Conservation (phyloP, 306 rosid species). For the Albizia julibrissin region DNA sequence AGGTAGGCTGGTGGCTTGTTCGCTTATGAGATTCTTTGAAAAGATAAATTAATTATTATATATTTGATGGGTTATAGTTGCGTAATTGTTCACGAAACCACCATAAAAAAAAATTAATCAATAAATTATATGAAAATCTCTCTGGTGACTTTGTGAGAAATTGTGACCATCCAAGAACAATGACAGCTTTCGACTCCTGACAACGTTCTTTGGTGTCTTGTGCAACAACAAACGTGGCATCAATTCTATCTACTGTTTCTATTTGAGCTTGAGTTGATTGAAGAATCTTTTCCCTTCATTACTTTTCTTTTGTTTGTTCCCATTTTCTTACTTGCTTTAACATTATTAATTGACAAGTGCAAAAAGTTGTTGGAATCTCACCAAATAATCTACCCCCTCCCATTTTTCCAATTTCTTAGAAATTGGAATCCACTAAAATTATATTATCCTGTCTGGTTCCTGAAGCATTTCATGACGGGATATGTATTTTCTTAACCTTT, state of each 20-base stretch:
- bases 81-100: constrained; percentile 38
- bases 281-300: background rate
- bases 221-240: constrained; percentile 34
- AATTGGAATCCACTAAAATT: constrained; percentile 24
- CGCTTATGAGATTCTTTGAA: background rate
- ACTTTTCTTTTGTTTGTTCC: background rate
- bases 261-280: background rate
- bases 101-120: background rate
- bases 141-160: background rate
- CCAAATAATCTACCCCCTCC: constrained; percentile 19
- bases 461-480: background rate
- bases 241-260: constrained; percentile 15
- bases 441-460: background rate
- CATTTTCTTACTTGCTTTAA: background rate
- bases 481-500: background rate
- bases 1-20: background rate
- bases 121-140: background rate
- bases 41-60: background rate
- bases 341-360: constrained; percentile 13
- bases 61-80: constrained; percentile 22
- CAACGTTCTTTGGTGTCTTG: constrained; percentile 37
- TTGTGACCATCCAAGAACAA: background rate
- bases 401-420: background rate
- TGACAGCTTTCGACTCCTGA: constrained; percentile 44
- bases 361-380: constrained; percentile 39